A percentile compares a stretch with the other conserved stretches of the same genome.
Conservation (phyloP, 495 filamentous ascomycete genomes). For the Podospora pseudopauciseta region DNA sequence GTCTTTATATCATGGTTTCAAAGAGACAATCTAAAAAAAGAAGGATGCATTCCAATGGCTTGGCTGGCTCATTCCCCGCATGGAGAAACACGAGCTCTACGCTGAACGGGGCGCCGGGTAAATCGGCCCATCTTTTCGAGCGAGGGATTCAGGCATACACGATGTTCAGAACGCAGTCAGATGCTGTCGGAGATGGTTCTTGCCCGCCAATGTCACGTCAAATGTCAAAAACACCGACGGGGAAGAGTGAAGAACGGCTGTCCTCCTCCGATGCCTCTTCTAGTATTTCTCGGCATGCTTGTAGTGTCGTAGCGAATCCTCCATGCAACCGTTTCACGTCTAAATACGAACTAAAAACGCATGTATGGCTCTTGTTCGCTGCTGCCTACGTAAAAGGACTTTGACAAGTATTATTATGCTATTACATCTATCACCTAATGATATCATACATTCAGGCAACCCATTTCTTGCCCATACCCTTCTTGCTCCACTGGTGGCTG, state of each 20-base stretch:
- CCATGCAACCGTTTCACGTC: not conserved
- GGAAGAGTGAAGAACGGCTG: not conserved
- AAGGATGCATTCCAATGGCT: not conserved
- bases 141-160: too few species aligned
- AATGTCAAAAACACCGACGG: not conserved
- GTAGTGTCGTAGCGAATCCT: not conserved
- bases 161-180: too few species aligned
- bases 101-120: too few species aligned
- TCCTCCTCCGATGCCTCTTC: not conserved
- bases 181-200: too few species aligned
- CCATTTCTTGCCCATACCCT: not conserved
- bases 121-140: too few species aligned
- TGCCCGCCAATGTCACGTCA: not conserved
- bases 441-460: not conserved
- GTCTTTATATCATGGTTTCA: constrained; percentile 1
- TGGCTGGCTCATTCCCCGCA: not conserved
- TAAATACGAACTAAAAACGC: not conserved
- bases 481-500: constrained; percentile 26
- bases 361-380: too few species aligned
- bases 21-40: not conserved
- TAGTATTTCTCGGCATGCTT: not conserved
- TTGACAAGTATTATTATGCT: not conserved
- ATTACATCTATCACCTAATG: not conserved
- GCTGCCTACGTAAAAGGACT: too few species aligned
- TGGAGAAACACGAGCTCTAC: not conserved